Evolutionary conservation across 2,329 filamentous ascomycete species (phyloP).

Genomic region (Hypoxylon sp.): DNA sequence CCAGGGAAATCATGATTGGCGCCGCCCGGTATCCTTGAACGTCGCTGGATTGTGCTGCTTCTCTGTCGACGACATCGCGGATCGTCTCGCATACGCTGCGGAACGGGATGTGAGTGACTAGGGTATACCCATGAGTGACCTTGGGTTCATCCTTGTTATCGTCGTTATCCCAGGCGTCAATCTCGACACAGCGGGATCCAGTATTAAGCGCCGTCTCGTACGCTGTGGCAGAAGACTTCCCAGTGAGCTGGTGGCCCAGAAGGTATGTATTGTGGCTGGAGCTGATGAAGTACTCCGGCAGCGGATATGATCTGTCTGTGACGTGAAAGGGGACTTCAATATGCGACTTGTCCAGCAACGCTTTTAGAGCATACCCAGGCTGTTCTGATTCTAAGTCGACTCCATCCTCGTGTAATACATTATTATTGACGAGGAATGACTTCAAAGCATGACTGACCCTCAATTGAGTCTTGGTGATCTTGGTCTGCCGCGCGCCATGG

Average conservation of each 20-base stretch:
- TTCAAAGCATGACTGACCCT: slow-evolving; percentile 71
- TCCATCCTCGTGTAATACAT: slow-evolving; percentile 63
- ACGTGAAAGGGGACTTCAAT: slow-evolving; percentile 67
- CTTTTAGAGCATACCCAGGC: slow-evolving; percentile 61
- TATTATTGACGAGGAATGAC: slow-evolving; percentile 66
- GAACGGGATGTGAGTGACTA: slow-evolving; percentile 75
- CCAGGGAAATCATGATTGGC: slow-evolving; percentile 74
- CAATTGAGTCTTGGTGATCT: slow-evolving; percentile 65
- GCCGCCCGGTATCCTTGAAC: slow-evolving; percentile 59
- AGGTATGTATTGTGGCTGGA: slow-evolving; percentile 82
- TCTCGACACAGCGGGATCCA: slow-evolving; percentile 78
- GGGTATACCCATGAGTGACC: slow-evolving; percentile 77
- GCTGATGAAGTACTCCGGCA: slow-evolving; percentile 79
- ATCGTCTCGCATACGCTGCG: slow-evolving; percentile 75
- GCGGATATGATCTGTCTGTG: slow-evolving; percentile 69
- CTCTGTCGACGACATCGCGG: slow-evolving; percentile 71
- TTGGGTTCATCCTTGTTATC: slow-evolving; percentile 74
- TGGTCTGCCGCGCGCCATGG: slow-evolving; percentile 63
- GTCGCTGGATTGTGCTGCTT: slow-evolving; percentile 61
- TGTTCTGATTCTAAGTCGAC: slow-evolving; percentile 60
- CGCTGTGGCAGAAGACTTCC: slow-evolving; percentile 70
- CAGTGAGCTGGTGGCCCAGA: slow-evolving; percentile 76
- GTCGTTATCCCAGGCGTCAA: slow-evolving; percentile 78
- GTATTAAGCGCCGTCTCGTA: slow-evolving; percentile 73
- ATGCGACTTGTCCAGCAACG: slow-evolving; percentile 69